Percentiles rank a stretch among this genome's conserved stretches.
These are phyloP conservation scores for Amaranthus tricolor DNA, from an alignment of 179 eudicot genomes.

Conservation along the genomic window DNA sequence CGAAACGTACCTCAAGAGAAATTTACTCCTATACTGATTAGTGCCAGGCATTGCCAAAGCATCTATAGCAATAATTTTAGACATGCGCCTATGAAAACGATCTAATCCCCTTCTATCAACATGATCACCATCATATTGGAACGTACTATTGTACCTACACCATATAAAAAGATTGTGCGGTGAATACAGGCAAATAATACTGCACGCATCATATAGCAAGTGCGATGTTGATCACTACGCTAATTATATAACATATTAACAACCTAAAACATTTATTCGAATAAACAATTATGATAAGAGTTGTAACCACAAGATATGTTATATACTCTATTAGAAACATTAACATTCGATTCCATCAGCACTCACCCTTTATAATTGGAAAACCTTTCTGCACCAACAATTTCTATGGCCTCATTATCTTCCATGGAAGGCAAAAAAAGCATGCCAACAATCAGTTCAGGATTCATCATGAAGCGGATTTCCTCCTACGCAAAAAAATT, in stretches of 20 bases:
- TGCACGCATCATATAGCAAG: neutral
- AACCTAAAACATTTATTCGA: no score
- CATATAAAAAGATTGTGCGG: conserved; percentile 10
- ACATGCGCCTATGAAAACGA: conserved; percentile 58
- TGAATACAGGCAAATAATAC: neutral
- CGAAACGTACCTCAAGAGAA: conserved; percentile 52
- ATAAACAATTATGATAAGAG: no score
- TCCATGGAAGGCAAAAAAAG: conserved; percentile 92
- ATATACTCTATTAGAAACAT: no score
- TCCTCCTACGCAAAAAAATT: conserved; percentile 60
- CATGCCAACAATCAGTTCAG: conserved; percentile 84
- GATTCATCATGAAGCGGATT: conserved; percentile 95
- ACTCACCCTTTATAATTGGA: conserved; percentile 79
- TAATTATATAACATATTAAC: no score
- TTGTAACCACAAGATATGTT: no score
- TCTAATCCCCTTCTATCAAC: conserved; percentile 55
- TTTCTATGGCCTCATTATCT: conserved; percentile 92
- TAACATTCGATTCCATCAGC: conserved; percentile 15
- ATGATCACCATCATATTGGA: conserved; percentile 68
- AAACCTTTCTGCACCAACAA: conserved; percentile 83
- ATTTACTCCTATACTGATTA: conserved; percentile 57
- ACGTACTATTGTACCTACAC: conserved; percentile 66
- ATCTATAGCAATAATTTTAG: conserved; percentile 77
- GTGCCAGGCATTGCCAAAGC: conserved; percentile 63
- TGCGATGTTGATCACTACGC: no score